phyloP scores from a whole-genome alignment of 129 eudicot genomes.

The Calendula officinalis region DNA sequence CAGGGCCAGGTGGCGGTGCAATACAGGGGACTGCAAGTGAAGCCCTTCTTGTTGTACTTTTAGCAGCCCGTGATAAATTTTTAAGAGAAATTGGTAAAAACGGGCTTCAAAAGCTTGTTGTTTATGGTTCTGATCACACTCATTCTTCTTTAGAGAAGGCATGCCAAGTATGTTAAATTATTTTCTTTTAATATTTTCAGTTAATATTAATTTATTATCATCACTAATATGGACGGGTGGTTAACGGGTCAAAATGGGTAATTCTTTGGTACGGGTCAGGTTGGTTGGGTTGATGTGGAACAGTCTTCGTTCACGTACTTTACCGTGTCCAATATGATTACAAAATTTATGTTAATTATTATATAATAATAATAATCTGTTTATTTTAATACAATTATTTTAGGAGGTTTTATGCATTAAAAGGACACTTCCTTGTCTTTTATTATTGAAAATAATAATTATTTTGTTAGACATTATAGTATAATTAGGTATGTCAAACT shows the following conservation, averaged over 20 bases:
- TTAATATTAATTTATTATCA: slow-evolving; percentile 1
- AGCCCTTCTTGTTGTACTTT: slow-evolving; percentile 81
- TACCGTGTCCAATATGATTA: too few relatives aligned
- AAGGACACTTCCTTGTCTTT: too few relatives aligned
- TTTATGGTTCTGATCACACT: slow-evolving; percentile 92
- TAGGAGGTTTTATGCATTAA: too few relatives aligned
- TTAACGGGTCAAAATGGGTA: not conserved
- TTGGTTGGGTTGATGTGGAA: not conserved
- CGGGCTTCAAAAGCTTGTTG: slow-evolving; percentile 75
- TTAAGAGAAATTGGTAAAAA: slow-evolving; percentile 72
- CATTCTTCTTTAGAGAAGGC: slow-evolving; percentile 87
- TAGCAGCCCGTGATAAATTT: slow-evolving; percentile 86
- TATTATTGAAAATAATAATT: too few relatives aligned
- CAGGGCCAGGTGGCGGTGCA: slow-evolving; percentile 95
- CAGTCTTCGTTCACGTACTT: not conserved
- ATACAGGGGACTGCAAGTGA: slow-evolving; percentile 99
- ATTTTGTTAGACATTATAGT: too few relatives aligned
- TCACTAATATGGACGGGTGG: not conserved
- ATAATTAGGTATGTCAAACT: too few relatives aligned
- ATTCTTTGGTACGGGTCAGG: not conserved
- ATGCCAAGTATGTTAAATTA: slow-evolving; percentile 64
- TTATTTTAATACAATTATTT: too few relatives aligned
- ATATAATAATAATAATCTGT: too few relatives aligned
- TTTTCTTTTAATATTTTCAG: slow-evolving; percentile 1
- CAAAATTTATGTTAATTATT: too few relatives aligned